These are phyloP conservation scores for Fraxinus platypoda DNA, from an alignment of 305 asterid genomes.

Conservation along the genomic window DNA sequence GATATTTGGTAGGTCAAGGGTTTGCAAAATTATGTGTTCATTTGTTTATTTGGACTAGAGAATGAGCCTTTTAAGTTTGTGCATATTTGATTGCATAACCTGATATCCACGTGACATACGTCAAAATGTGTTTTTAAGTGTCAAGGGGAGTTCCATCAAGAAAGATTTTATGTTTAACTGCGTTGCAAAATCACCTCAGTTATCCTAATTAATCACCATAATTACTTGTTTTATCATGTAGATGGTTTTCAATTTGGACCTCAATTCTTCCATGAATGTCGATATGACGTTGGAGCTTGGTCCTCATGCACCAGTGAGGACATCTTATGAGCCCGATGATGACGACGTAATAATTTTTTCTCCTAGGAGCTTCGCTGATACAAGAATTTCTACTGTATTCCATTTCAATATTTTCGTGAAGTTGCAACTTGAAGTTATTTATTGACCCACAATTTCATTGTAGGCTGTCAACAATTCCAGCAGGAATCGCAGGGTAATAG, in stretches of 20 bases:
- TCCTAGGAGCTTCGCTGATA: constrained; percentile 12
- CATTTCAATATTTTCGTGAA: background rate
- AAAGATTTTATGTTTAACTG: background rate
- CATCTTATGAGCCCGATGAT: background rate
- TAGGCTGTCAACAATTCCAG: constrained; percentile 4
- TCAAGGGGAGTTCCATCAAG: background rate
- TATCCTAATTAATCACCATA: background rate
- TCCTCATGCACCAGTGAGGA: background rate
- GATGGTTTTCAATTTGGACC: constrained; percentile 12
- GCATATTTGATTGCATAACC: background rate
- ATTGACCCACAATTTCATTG: background rate
- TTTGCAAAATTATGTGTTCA: background rate
- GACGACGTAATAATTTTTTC: constrained; percentile 8
- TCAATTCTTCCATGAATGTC: background rate
- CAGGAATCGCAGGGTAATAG: background rate
- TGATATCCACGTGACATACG: background rate
- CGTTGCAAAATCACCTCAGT: background rate
- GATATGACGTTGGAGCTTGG: background rate
- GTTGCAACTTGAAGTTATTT: background rate
- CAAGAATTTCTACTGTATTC: background rate
- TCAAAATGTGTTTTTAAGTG: no score
- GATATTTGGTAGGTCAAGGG: no score
- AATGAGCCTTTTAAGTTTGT: background rate
- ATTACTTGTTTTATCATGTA: background rate
- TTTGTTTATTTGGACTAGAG: background rate